These are phyloP conservation scores for Euphrasia confusa DNA, from an alignment of 257 asterid genomes.

Conservation along the genomic window DNA sequence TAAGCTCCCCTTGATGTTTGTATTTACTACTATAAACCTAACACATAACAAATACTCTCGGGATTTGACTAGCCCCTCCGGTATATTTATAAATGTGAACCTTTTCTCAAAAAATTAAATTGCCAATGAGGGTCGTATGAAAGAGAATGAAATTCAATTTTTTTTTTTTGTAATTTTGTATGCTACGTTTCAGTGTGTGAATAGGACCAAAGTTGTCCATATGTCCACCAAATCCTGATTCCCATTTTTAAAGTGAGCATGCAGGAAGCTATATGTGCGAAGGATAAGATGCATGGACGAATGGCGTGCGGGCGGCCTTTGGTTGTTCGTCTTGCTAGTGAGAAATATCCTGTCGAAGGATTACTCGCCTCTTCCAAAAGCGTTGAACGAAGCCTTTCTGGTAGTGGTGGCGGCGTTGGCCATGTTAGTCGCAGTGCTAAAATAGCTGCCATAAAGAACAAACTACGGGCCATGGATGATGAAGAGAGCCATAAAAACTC, in stretches of 20 bases:
- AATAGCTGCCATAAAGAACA: constrained; percentile 89
- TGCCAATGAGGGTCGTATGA: no score
- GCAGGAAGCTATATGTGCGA: constrained; percentile 90
- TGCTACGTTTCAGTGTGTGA: not conserved
- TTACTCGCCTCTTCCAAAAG: constrained; percentile 31
- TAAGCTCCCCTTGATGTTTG: not conserved
- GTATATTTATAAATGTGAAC: no score
- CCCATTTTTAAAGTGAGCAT: constrained; percentile 25
- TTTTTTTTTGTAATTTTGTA: not conserved
- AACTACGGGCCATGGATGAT: constrained; percentile 67
- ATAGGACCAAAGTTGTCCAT: not conserved
- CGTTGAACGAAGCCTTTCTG: constrained; percentile 29
- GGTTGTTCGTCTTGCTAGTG: constrained; percentile 78
- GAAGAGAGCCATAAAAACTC: constrained; percentile 37
- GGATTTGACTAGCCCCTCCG: no score
- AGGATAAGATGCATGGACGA: constrained; percentile 91
- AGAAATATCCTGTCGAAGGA: constrained; percentile 46
- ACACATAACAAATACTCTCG: no score
- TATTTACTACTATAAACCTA: not conserved
- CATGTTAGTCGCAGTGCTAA: constrained; percentile 67
- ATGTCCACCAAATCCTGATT: not conserved
- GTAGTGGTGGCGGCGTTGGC: constrained; percentile 26
- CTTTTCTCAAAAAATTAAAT: no score
- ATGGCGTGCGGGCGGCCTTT: constrained; percentile 45
- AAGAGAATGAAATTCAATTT: no score